A percentile compares a stretch with the other conserved stretches of the same genome.
These are phyloP conservation scores for Lonicera japonica DNA, from an alignment of 129 eudicot species.

Conservation along the genomic window DNA sequence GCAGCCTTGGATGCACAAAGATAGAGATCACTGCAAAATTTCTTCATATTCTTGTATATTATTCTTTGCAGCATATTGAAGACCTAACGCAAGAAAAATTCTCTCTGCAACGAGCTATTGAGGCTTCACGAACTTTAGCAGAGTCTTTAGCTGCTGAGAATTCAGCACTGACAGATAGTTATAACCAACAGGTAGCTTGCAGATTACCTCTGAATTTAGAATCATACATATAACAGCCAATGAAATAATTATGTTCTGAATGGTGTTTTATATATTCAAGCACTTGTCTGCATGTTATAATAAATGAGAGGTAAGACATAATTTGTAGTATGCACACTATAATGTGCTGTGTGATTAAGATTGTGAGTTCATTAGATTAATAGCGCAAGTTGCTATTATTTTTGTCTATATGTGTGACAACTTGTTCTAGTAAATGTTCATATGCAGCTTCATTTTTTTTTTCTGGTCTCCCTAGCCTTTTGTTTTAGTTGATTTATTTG, in stretches of 20 bases:
- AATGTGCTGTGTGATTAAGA: too few relatives aligned
- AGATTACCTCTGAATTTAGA: neutral
- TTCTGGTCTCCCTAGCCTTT: neutral
- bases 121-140: constrained; percentile 82
- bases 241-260: neutral
- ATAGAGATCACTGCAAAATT: too few relatives aligned
- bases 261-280: too few relatives aligned
- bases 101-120: constrained; percentile 96
- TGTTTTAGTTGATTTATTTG: neutral
- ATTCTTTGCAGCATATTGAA: constrained; percentile 81
- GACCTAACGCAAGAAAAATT: constrained; percentile 96
- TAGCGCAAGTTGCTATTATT: too few relatives aligned
- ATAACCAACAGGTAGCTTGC: constrained; percentile 75
- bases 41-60: neutral
- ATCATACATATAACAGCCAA: neutral
- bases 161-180: constrained; percentile 87
- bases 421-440: too few relatives aligned
- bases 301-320: too few relatives aligned
- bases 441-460: neutral
- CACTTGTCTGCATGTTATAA: neutral
- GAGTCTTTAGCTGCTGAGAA: constrained; percentile 94
- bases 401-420: too few relatives aligned
- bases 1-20: constrained; percentile 2
- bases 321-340: too few relatives aligned
- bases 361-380: too few relatives aligned